phyloP scores from a whole-genome alignment of 1,139 yeast genomes.

The Ogataea hybrid region DNA sequence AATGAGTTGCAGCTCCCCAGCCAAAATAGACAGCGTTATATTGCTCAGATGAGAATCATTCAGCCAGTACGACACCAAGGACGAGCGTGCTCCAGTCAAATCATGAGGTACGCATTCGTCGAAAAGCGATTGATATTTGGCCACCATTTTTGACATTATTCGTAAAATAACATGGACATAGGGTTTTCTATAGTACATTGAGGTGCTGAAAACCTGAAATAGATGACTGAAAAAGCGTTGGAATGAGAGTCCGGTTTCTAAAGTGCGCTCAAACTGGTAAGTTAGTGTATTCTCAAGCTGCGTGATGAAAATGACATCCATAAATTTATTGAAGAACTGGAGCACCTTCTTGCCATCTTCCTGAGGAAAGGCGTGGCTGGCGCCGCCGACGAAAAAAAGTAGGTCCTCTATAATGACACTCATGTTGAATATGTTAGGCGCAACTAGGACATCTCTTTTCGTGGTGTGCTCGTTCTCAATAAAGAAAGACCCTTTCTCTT shows the following conservation, averaged over 20 bases:
- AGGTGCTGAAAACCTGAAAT: conserved; percentile 59
- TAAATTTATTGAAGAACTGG: conserved; percentile 59
- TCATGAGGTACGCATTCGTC: conserved; percentile 23
- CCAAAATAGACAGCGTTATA: conserved; percentile 24
- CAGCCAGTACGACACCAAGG: conserved; percentile 27
- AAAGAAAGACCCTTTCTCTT: conserved; percentile 33
- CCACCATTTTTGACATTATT: conserved; percentile 27
- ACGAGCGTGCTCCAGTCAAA: conserved; percentile 11
- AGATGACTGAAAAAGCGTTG: conserved; percentile 51
- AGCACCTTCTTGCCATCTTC: conserved; percentile 32
- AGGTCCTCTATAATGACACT: conserved; percentile 66
- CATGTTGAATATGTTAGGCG: conserved; percentile 79
- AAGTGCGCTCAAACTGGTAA: conserved; percentile 32
- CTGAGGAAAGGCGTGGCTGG: conserved; percentile 33
- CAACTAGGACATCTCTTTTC: conserved; percentile 65
- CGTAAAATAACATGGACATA: conserved; percentile 47
- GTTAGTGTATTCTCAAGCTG: conserved; percentile 58
- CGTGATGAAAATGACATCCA: conserved; percentile 63
- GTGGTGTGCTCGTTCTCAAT: conserved; percentile 55
- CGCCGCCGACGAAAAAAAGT: conserved; percentile 53
- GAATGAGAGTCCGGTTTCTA: conserved; percentile 28
- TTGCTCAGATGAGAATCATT: conserved; percentile 17
- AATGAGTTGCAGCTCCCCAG: conserved; percentile 9
- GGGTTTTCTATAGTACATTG: conserved; percentile 53
- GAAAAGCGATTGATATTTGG: conserved; percentile 19